Evolutionary conservation across 2,329 filamentous ascomycete species (phyloP), one percentile per base, ranked within the genome.

Genomic region (Cladosporium sp.): DNA sequence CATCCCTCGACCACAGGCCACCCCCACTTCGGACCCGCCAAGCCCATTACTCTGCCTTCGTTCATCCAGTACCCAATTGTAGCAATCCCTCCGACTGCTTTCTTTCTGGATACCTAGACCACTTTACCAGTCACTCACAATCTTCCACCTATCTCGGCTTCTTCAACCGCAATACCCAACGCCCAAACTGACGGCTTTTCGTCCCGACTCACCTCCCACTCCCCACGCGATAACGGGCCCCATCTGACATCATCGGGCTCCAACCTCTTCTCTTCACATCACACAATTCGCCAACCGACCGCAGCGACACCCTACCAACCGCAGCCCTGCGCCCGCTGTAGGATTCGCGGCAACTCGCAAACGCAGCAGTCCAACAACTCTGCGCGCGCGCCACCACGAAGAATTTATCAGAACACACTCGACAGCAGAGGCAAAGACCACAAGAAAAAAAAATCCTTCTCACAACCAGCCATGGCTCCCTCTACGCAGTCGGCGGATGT

Each of bases 401-500:
- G 45, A 43, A 47, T 41, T 30, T 19, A 40, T 30, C 39, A 36
- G 50, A 49, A 39, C 45, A 44, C 40, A 44, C n/a, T n/a, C n/a
- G n/a, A 37, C 37, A 41, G 29, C 29, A 15, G 20, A 34, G 34
- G 36, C 44, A 34, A 38, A 22, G n/a, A n/a, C n/a, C n/a, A n/a
- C 43, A 39, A 47, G 34, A 38, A 27, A 11, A 34, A 48, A 45
- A 29, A 29, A 36, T 24, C 41, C 30, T 47, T 30, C 39, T 45
- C 41, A 38, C 41, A 27, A 53, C 30, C 38, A 43, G 56, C 38
- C 43, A 61, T 61, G 58, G 54, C 59, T 48, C 54, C 60, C 20
- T 44, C 55, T 32, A 51, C 51, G 17, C 48, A 50, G 49, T 47
- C 55, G 27, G 50, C 52, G 42, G 59, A 61, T 54, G 51, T 45